Percentiles rank a stretch among this genome's conserved stretches.
phyloP scores from a whole-genome alignment of 2,329 filamentous ascomycete species.

The Penicillium sp. region DNA sequence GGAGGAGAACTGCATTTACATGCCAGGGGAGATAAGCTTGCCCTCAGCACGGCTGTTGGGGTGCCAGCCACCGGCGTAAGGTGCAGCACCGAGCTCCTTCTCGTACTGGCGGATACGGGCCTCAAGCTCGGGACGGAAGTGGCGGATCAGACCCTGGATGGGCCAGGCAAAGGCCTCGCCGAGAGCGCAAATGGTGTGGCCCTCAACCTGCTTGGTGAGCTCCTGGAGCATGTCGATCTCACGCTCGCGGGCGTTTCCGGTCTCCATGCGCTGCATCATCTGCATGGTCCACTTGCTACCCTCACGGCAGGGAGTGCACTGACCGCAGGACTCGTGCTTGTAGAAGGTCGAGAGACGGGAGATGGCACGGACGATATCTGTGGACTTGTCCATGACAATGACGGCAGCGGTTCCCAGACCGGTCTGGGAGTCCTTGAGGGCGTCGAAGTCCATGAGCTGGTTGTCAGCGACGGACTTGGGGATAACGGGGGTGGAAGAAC shows the following conservation, averaged over 20 bases:
- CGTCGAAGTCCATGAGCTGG: conserved; percentile 98
- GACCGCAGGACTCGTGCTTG: conserved; percentile 95
- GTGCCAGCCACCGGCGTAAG: conserved; percentile 85
- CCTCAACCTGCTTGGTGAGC: conserved; percentile 98
- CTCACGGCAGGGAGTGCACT: conserved; percentile 99
- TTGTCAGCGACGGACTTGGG: conserved; percentile 89
- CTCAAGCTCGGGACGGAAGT: conserved; percentile 96
- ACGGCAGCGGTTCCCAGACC: conserved; percentile 96
- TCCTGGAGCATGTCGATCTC: conserved; percentile 99
- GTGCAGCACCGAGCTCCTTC: conserved; percentile 68
- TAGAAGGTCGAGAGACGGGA: conserved; percentile 94
- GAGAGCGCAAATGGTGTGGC: conserved; percentile 96
- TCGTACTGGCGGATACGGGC: conserved; percentile 82
- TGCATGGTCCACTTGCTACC: conserved; percentile 99
- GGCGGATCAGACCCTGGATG: conserved; percentile 94
- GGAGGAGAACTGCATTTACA: conserved; percentile 60
- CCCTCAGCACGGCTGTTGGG: conserved; percentile 75
- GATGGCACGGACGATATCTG: conserved; percentile 93
- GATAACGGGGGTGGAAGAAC: conserved; percentile 93
- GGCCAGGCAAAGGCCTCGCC: conserved; percentile 99
- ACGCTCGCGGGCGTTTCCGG: conserved; percentile 80
- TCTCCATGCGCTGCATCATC: conserved; percentile 96
- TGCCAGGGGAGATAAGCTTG: conserved; percentile 82
- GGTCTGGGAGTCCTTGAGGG: conserved; percentile 94
- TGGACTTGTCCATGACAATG: conserved; percentile 98